Conservation (phyloP, 2,329 filamentous ascomycete genomes). For the Xylaria sp. region DNA sequence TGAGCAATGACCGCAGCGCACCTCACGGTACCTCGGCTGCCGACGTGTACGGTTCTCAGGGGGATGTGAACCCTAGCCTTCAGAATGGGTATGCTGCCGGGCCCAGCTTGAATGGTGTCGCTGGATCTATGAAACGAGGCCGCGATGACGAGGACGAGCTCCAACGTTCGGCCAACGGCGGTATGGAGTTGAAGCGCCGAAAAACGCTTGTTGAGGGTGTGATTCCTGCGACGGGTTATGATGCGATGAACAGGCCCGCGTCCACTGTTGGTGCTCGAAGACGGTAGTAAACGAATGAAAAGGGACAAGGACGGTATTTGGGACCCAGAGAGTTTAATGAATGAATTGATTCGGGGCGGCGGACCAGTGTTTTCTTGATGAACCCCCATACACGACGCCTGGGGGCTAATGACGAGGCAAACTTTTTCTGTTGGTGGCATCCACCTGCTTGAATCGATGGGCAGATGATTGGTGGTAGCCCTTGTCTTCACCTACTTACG, state of each 20-base stretch:
- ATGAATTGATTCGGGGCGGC: conserved; percentile 19
- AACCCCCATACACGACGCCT: conserved; percentile 30
- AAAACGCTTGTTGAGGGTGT: conserved; percentile 66
- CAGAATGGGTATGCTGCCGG: conserved; percentile 60
- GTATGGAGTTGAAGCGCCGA: conserved; percentile 67
- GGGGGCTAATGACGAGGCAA: conserved; percentile 33
- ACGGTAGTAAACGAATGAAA: conserved; percentile 21
- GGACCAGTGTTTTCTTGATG: conserved; percentile 19
- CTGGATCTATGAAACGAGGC: conserved; percentile 40
- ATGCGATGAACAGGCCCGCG: conserved; percentile 44
- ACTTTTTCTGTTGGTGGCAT: conserved; percentile 30
- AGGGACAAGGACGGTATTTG: conserved; percentile 1
- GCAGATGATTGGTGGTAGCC: conserved; percentile 30
- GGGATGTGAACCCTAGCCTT: conserved; percentile 52
- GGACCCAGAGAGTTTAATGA: conserved; percentile 18
- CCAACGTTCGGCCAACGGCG: conserved; percentile 57
- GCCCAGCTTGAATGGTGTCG: conserved; percentile 59
- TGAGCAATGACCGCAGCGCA: conserved; percentile 69
- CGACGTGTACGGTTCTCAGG: conserved; percentile 66
- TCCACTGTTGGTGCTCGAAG: conserved; percentile 38
- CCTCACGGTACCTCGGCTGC: conserved; percentile 59
- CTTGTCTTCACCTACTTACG: conserved; percentile 32
- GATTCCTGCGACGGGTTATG: conserved; percentile 46
- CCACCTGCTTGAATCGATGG: conserved; percentile 16
- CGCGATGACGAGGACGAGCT: conserved; percentile 56